Base-by-base conservation (phyloP, 352 stramenopile species). In the Phytophthora aleatoria region DNA sequence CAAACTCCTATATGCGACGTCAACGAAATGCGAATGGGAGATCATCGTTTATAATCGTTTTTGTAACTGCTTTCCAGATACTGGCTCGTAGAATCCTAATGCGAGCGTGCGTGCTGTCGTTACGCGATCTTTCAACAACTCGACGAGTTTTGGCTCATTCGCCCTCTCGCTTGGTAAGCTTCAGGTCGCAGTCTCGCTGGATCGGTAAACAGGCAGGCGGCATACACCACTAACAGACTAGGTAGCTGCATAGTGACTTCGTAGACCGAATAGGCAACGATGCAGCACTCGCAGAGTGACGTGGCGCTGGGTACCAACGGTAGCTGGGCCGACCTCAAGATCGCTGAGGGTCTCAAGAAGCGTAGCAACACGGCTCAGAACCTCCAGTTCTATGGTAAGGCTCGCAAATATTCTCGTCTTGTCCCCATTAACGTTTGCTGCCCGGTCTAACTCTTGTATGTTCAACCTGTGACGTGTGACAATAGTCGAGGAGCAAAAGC, bases 351-450 rank as follows among this genome's bases (percentile, higher is more conserved):
- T 13, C 76, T 91, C 53, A 87, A 87, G 64, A 90, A 90, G 74
- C 82, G 82, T 67, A 87, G 80, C 56, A 91, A 90, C 58, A 91
- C 82, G 58, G 81, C 81, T 52, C 82, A 91, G 62, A 91, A 91
- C 54, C 79, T 91, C 39, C 72, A 87, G 58, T 91, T 90, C 38
- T 91, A 91, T 79, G 80, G 82, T 91, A 61, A 48, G 68, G 58
- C 3, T 49, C 13, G 16, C 15, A 24, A n/a, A n/a, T 11, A 50
- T 13, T 35, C 26, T 45, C 33, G n/a, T 41, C 7, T 59, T 24
- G 24, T 57, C 10, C 48, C 36, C 30, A 39, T 47, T 38, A 24
- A 31, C 24, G 7, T 41, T 30, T 41, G 16, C 7, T 26, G 42
- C 11, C 41, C 26, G 27, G 36, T 61, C 27, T 51, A 48, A 47